A percentile compares a stretch with the other conserved stretches of the same genome.
These are phyloP conservation scores for Solanum dulcamara DNA, from an alignment of 257 asterid genomes.

Conservation along the genomic window DNA sequence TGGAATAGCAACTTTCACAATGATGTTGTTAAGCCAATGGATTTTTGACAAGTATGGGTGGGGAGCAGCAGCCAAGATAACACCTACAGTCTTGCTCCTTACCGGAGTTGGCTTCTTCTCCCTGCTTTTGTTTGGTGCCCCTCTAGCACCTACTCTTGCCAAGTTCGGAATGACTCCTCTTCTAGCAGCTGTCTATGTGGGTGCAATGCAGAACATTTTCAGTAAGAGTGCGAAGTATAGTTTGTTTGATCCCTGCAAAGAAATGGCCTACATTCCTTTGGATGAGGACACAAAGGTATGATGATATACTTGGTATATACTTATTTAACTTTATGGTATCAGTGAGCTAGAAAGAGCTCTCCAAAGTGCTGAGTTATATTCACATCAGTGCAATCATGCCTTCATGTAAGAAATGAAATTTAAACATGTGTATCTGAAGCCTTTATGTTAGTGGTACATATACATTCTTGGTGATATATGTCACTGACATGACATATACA, in stretches of 20 bases:
- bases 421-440: background rate
- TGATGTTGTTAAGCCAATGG: slow-evolving; percentile 99
- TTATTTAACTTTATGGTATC: background rate
- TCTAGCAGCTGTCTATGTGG: slow-evolving; percentile 92
- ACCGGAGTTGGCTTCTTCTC: slow-evolving; percentile 96
- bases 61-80: slow-evolving; percentile 94
- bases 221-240: slow-evolving; percentile 98
- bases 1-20: slow-evolving; percentile 84
- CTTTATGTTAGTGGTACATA: background rate
- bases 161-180: slow-evolving; percentile 86
- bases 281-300: slow-evolving; percentile 97
- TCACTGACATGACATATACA: background rate
- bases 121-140: slow-evolving; percentile 67
- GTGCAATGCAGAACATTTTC: slow-evolving; percentile 94
- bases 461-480: background rate
- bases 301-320: background rate
- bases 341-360: background rate
- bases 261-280: slow-evolving; percentile 97
- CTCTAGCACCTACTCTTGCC: slow-evolving; percentile 72
- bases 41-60: slow-evolving; percentile 81
- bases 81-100: slow-evolving; percentile 86
- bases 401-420: background rate
- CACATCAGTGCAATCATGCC: background rate
- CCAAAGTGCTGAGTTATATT: background rate
- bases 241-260: slow-evolving; percentile 97